Evolutionary conservation across 805 yeast species (phyloP).

Genomic region (Metschnikowia henanensis): DNA sequence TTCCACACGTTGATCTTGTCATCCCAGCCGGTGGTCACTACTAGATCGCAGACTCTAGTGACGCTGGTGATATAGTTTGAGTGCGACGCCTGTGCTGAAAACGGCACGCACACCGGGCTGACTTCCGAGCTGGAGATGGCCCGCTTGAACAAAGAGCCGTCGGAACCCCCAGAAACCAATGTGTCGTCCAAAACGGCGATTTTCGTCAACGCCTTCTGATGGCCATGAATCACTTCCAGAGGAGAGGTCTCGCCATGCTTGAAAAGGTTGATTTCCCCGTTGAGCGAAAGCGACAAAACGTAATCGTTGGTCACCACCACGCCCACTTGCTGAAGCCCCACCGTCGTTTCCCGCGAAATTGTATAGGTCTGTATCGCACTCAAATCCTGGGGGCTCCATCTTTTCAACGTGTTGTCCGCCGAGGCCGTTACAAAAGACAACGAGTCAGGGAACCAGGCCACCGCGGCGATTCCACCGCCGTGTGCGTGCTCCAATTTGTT

Average conservation of each 20-base stretch:
- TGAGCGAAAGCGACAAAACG: conserved; percentile 64
- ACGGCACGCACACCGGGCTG: neutral
- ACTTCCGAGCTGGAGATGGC: conserved; percentile 22
- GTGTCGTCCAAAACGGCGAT: conserved; percentile 30
- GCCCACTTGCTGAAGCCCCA: conserved; percentile 78
- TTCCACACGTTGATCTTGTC: conserved; percentile 57
- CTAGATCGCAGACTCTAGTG: conserved; percentile 25
- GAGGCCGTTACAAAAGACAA: conserved; percentile 71
- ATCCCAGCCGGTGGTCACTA: conserved; percentile 83
- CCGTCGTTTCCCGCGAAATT: conserved; percentile 24
- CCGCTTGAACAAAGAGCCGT: conserved; percentile 76
- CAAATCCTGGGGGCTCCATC: conserved; percentile 51
- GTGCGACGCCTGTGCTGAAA: conserved; percentile 46
- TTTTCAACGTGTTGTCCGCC: conserved; percentile 75
- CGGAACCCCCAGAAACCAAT: conserved; percentile 72
- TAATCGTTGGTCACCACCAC: conserved; percentile 62
- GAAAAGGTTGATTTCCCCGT: conserved; percentile 72
- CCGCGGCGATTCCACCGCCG: conserved; percentile 77
- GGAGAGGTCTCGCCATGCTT: conserved; percentile 29
- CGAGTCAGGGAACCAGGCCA: conserved; percentile 65
- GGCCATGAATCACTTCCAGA: conserved; percentile 60
- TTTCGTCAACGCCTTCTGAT: conserved; percentile 79
- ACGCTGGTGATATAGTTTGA: conserved; percentile 65
- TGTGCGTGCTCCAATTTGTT: conserved; percentile 55
- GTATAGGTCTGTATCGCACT: conserved; percentile 50